These are phyloP conservation scores for Ustilago cynodontis DNA, from an alignment of 1,284 basidiomycete genomes.

Conservation along the genomic window DNA sequence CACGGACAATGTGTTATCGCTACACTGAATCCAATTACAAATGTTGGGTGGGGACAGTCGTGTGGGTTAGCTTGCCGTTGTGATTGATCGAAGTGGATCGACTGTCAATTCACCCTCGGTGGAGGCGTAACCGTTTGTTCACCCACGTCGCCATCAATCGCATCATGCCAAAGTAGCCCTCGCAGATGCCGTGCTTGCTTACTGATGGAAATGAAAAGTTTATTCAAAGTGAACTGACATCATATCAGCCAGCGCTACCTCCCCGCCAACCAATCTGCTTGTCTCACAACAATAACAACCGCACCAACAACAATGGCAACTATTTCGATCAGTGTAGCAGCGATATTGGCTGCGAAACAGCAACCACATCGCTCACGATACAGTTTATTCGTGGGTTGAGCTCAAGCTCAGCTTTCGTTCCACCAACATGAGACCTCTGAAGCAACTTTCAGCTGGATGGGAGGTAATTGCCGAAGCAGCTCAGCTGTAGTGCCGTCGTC, in stretches of 20 bases:
- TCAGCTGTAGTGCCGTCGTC: neutral
- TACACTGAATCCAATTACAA: too few relatives aligned
- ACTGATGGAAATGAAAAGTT: neutral
- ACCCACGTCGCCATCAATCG: neutral
- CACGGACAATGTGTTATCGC: too few relatives aligned
- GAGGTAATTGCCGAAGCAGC: neutral
- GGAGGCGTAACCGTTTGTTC: neutral
- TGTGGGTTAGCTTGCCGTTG: neutral
- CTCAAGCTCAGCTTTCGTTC: neutral
- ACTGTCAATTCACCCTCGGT: too few relatives aligned
- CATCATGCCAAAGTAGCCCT: neutral
- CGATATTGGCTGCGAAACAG: neutral
- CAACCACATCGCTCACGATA: neutral
- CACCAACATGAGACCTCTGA: neutral
- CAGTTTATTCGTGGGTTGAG: neutral
- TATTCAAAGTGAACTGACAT: neutral
- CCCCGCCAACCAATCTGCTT: neutral
- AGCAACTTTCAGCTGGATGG: neutral
- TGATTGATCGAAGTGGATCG: too few relatives aligned
- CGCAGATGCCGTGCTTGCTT: too few relatives aligned
- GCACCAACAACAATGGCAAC: neutral
- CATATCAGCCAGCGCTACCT: neutral
- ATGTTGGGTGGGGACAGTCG: too few relatives aligned
- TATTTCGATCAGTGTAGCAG: neutral
- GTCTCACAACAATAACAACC: neutral